Percentiles rank a stretch among this genome's conserved stretches.
phyloP scores from a whole-genome alignment of 768 basidiomycete species.

The Phylloporus sp. region DNA sequence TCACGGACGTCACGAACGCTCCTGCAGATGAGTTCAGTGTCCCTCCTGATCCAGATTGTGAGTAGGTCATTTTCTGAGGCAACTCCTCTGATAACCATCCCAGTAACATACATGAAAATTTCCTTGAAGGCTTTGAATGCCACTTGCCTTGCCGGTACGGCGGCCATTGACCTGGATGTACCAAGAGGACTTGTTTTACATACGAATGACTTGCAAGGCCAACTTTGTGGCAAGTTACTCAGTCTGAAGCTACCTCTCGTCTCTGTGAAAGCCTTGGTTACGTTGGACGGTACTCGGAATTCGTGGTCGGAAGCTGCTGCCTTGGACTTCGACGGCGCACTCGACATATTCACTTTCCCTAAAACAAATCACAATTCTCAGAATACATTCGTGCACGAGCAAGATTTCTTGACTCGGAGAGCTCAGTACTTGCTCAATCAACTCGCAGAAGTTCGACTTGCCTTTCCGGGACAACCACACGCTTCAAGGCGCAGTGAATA shows the following conservation, averaged over 20 bases:
- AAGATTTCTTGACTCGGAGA: constrained; percentile 68
- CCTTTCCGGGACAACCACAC: background rate
- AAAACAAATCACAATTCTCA: constrained; percentile 57
- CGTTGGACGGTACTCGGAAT: constrained; percentile 34
- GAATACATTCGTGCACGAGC: constrained; percentile 57
- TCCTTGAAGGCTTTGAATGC: constrained; percentile 49
- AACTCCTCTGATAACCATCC: constrained; percentile 7
- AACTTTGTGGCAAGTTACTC: constrained; percentile 58
- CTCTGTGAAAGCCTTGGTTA: constrained; percentile 46
- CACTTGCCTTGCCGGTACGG: constrained; percentile 48
- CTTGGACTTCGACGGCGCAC: constrained; percentile 45
- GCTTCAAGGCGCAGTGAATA: background rate
- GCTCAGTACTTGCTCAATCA: constrained; percentile 48
- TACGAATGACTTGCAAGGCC: constrained; percentile 71
- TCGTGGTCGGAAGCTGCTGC: constrained; percentile 67
- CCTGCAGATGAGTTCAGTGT: constrained; percentile 66
- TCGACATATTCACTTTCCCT: constrained; percentile 64
- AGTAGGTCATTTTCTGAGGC: constrained; percentile 18
- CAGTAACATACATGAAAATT: constrained; percentile 84
- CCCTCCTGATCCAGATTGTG: constrained; percentile 73
- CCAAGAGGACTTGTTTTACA: constrained; percentile 60
- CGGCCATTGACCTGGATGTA: constrained; percentile 51
- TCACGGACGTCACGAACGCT: constrained; percentile 70
- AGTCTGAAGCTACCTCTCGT: constrained; percentile 53
- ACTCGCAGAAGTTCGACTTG: constrained; percentile 13